Conservation (phyloP, 805 yeast genomes). For the Yueomyces sp. region DNA sequence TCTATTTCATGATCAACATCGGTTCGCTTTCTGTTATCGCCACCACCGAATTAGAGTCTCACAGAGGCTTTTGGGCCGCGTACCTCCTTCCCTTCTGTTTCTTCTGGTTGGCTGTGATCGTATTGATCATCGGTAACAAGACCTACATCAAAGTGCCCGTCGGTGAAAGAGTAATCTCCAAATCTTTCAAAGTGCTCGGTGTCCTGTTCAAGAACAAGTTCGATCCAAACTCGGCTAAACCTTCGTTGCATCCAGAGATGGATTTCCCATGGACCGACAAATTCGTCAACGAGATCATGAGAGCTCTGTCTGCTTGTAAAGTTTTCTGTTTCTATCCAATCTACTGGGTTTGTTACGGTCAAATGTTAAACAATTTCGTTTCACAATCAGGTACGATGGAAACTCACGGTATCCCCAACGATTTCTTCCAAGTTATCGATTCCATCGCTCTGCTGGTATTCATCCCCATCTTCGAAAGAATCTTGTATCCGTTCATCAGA, state of each 20-base stretch:
- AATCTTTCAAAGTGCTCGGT: slow-evolving; percentile 34
- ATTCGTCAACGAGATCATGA: slow-evolving; percentile 60
- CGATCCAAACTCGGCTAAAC: slow-evolving; percentile 43
- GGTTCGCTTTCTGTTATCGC: slow-evolving; percentile 68
- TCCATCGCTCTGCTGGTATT: slow-evolving; percentile 66
- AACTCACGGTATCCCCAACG: slow-evolving; percentile 68
- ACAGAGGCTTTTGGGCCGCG: slow-evolving; percentile 64
- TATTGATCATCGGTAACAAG: slow-evolving; percentile 39
- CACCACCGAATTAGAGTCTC: slow-evolving; percentile 56
- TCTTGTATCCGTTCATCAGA: slow-evolving; percentile 43
- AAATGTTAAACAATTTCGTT: slow-evolving; percentile 60
- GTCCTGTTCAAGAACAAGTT: slow-evolving; percentile 35
- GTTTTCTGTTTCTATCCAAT: slow-evolving; percentile 60
- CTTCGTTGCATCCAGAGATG: slow-evolving; percentile 35
- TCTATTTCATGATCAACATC: slow-evolving; percentile 63
- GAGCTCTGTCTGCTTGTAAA: slow-evolving; percentile 57
- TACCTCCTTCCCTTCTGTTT: slow-evolving; percentile 58
- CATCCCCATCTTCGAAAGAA: slow-evolving; percentile 55
- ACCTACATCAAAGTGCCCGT: slow-evolving; percentile 47
- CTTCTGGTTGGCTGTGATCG: slow-evolving; percentile 45
- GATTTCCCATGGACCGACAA: slow-evolving; percentile 48
- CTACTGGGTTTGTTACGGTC: slow-evolving; percentile 63
- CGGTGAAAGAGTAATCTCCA: slow-evolving; percentile 44
- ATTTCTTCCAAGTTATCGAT: slow-evolving; percentile 62
- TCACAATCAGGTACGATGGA: slow-evolving; percentile 67